Base-by-base conservation (phyloP, 1,284 basidiomycete species). In the Ganoderma sinense region DNA sequence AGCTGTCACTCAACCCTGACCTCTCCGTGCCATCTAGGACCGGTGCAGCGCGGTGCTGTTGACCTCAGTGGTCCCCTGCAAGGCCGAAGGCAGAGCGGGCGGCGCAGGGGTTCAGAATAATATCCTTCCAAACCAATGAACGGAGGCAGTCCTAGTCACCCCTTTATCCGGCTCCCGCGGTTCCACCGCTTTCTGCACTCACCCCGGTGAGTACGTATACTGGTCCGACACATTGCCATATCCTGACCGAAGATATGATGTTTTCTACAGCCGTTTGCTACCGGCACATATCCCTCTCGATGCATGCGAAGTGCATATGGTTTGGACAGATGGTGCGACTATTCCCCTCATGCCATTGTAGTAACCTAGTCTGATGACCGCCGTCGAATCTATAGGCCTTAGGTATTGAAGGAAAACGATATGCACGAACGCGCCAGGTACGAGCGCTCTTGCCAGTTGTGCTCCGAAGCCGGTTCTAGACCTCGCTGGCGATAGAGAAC, bases 171-270 rank as follows among this genome's bases (percentile, higher is more conserved):
- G 36, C 36, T 39, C 69, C 71, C 7, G 41, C 43, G 40, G 68
- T 59, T 8, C 65, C 70, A 43, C 70, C 72, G 53, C 62, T 67
- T 11, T 67, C 68, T 26, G 68, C 69, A 20, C 73, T 68, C 33
- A 59, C 66, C 18, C 39, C 64, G 14, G 74, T 73, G 41, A 68
- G 72, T 60, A 10, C 11, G 1, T 1, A 48, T 29, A 14, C 16
- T 53, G 1, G 26, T 33, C n/a, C 16, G 29, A 16, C 26, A 8
- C 20, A 7, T 3, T 16, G 13, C n/a, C 39, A 7, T 65, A 4
- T 1, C n/a, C 16, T 16, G 6, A 23, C 23, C 16, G n/a, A 20
- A 18, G 29, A 6, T 10, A 29, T 36, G n/a, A n/a, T n/a, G n/a
- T n/a, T n/a, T n/a, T n/a, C n/a, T 11, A 10, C 40, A 65, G 56